Percentiles rank a stretch among this genome's conserved stretches.
These are phyloP conservation scores for Arabidopsis thaliana DNA, from an alignment of 345 rosid genomes.

Conservation along the genomic window TAIR10.1 NC_003074.8:4708501-4709000, in stretches of 20 bases:
- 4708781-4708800: slow-evolving; percentile 52
- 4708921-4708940: slow-evolving; percentile 47
- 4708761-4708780: slow-evolving; percentile 28
- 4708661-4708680: slow-evolving; percentile 36
- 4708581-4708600: slow-evolving; percentile 52
- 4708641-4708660: slow-evolving; percentile 37
- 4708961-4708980: slow-evolving; percentile 34
- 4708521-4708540: slow-evolving; percentile 54
- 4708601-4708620: slow-evolving; percentile 71
- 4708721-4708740: slow-evolving; percentile 63
- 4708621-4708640: slow-evolving; percentile 37
- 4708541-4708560: slow-evolving; percentile 54
- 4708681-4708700: slow-evolving; percentile 33
- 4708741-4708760: slow-evolving; percentile 58
- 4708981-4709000: slow-evolving; percentile 42
- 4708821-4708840: slow-evolving; percentile 67
- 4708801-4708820: slow-evolving; percentile 33
- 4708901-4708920: slow-evolving; percentile 45
- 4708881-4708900: slow-evolving; percentile 31
- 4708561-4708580: slow-evolving; percentile 43
- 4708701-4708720: slow-evolving; percentile 50
- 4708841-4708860: slow-evolving; percentile 41
- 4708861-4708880: slow-evolving; percentile 32
- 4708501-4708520: slow-evolving; percentile 47
- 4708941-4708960: slow-evolving; percentile 42